Evolutionary conservation across 805 yeast species (phyloP), one percentile per base, ranked within the genome.

Genomic region (Kuraishia piskuri): DNA sequence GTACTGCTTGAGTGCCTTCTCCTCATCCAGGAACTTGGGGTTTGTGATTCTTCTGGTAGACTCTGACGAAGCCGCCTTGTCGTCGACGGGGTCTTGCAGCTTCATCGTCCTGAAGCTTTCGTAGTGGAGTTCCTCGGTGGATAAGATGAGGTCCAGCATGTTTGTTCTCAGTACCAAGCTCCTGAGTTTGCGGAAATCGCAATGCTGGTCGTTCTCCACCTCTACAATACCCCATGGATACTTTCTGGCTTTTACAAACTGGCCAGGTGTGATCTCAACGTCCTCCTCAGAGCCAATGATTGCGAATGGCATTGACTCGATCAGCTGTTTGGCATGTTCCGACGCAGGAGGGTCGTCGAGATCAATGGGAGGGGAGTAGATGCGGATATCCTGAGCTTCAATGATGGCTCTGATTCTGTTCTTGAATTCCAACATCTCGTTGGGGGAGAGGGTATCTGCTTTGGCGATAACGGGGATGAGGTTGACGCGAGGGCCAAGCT

Each of bases 21-120:
- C 99, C 69, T 92, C 98, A 71, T 94, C 97, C 70, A 90, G 86
- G 75, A 88, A 94, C 71, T 89, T 87, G 50, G 98, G 98, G 69
- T 94, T 91, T 63, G 74, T 78, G 52, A 75, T 68, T 64, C 78
- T 69, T 79, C 90, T 68, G 36, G 71, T 59, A n/a, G 70, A 60
- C 60, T 83, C 84, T 48, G 65, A 75, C 26, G 79, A 77, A 6
- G 79, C 72, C 44, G 71, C 68, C 9, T 54, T 58, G 47, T 65
- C 68, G 46, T 66, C 66, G 22, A 59, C 55, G 7, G 68, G 62
- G 65, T 55, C 74, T 64, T 79, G 88, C 71, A 88, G 75, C 72
- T 87, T 86, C 59, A 81, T 64, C 49, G 84, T 72, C 76, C 97
- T 86, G 68, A 80, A 89, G 22, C 84, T 77, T 68, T 87, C 94